These are phyloP conservation scores for Coemansia sp. DNA, from an alignment of 192 early-diverging fungal species.

Conservation along the genomic window DNA sequence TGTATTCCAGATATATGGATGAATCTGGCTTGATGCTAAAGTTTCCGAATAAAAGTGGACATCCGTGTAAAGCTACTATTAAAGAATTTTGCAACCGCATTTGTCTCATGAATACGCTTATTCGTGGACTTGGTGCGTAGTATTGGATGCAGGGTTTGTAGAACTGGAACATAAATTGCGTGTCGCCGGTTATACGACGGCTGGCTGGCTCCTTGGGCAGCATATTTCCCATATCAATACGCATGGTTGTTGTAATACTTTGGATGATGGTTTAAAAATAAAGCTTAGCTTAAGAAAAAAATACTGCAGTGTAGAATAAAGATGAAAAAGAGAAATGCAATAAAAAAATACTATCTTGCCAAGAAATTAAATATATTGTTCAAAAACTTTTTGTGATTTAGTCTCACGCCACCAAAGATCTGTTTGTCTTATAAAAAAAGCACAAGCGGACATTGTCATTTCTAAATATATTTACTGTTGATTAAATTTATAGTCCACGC, in stretches of 20 bases:
- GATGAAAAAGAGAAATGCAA: neutral
- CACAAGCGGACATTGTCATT: too few species aligned
- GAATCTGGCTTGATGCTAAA: constrained; percentile 24
- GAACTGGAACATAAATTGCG: constrained; percentile 55
- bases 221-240: constrained; percentile 1
- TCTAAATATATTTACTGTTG: too few species aligned
- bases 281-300: neutral
- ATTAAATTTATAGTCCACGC: too few species aligned
- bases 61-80: constrained; percentile 19
- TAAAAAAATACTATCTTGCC: too few species aligned
- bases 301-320: too few species aligned
- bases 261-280: neutral
- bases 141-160: constrained; percentile 50
- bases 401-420: too few species aligned
- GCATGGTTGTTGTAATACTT: too few species aligned
- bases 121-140: constrained; percentile 16
- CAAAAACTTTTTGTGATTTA: too few species aligned
- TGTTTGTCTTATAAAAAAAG: too few species aligned
- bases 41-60: constrained; percentile 29
- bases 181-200: constrained; percentile 20
- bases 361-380: too few species aligned
- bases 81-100: constrained; percentile 13
- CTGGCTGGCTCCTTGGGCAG: neutral
- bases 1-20: constrained; percentile 23
- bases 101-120: constrained; percentile 7